phyloP scores from a whole-genome alignment of 371 early-diverging fungal species.

The Dichotomocladium elegans region DNA sequence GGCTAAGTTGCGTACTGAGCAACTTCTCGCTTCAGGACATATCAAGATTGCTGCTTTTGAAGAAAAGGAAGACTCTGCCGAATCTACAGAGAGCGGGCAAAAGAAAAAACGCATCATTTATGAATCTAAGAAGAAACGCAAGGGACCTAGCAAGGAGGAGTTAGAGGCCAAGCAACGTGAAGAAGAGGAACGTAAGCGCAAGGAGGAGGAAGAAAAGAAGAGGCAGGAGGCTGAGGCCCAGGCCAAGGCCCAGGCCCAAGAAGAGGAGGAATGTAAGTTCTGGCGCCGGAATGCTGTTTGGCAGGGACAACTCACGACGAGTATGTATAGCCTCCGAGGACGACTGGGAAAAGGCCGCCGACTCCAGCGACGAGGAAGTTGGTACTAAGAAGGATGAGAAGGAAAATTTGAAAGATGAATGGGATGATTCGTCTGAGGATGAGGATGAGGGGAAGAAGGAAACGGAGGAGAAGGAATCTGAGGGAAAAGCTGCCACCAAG shows the following conservation, averaged over 20 bases:
- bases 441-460: conserved; percentile 36
- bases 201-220: conserved; percentile 34
- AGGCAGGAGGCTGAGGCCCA: conserved; percentile 47
- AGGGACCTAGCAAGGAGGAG: conserved; percentile 39
- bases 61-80: conserved; percentile 7
- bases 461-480: conserved; percentile 19
- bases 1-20: conserved; percentile 73
- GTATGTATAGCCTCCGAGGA: conserved; percentile 22
- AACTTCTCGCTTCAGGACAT: conserved; percentile 70
- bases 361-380: conserved; percentile 35
- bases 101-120: conserved; percentile 54
- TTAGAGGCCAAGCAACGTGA: conserved; percentile 38
- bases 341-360: conserved; percentile 53
- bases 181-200: conserved; percentile 38
- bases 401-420: conserved; percentile 55
- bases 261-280: conserved; percentile 35
- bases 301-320: background rate
- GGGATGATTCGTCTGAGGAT: conserved; percentile 58
- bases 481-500: conserved; percentile 19
- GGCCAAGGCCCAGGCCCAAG: conserved; percentile 32
- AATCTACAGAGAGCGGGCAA: conserved; percentile 20
- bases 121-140: conserved; percentile 34
- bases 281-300: background rate
- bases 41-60: conserved; percentile 78
- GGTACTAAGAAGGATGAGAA: conserved; percentile 24